Conservation (phyloP, 352 stramenopile genomes). For the Phytophthora hybrid region DNA sequence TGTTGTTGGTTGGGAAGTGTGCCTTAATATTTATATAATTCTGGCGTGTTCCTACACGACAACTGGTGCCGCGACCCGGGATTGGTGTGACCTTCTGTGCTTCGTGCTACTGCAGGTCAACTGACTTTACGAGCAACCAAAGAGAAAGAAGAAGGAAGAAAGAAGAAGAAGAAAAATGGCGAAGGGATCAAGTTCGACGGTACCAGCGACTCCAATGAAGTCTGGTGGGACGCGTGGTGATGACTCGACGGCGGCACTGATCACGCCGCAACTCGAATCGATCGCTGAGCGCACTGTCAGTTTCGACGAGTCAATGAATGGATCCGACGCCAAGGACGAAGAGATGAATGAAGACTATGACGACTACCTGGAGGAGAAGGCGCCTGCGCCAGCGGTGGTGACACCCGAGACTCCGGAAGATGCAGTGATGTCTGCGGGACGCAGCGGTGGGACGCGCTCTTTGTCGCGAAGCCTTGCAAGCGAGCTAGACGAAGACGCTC, state of each 20-base stretch:
- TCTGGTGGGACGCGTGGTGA: not conserved
- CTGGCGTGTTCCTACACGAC: no score
- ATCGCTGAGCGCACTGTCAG: not conserved
- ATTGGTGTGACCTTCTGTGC: no score
- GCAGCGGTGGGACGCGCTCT: not conserved
- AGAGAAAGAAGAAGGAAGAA: not conserved
- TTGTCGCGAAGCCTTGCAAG: not conserved
- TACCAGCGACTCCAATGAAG: conserved; percentile 17
- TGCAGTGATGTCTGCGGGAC: conserved; percentile 1
- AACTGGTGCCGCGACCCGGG: no score
- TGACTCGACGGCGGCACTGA: not conserved
- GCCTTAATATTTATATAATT: not conserved
- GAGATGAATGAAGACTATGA: not conserved
- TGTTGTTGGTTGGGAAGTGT: not conserved
- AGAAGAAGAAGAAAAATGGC: conserved; percentile 7
- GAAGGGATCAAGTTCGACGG: conserved; percentile 4
- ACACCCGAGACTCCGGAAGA: conserved; percentile 2
- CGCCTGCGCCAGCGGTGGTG: not conserved
- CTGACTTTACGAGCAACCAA: not conserved
- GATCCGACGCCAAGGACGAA: conserved; percentile 11
- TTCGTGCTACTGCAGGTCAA: no score
- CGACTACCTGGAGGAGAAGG: conserved; percentile 4
- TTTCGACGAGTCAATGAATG: not conserved
- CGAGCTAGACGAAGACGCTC: not conserved
- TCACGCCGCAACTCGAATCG: not conserved